phyloP scores from a whole-genome alignment of 306 rosid genomes.

The Cotoneaster glaucophyllus region DNA sequence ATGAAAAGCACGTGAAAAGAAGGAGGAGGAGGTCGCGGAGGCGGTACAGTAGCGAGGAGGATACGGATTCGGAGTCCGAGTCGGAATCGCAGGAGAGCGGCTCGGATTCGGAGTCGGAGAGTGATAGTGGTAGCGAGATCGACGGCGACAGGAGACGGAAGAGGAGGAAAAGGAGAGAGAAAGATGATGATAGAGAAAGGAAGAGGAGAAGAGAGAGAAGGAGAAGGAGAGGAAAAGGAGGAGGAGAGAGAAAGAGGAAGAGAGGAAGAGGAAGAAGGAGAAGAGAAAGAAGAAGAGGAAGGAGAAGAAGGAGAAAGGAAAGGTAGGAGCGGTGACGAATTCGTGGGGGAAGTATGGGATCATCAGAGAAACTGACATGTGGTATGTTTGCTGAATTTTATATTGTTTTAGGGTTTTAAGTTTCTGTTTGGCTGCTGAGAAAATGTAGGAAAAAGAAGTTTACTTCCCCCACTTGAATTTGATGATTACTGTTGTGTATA shows the following conservation, averaged over 20 bases:
- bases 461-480: not conserved
- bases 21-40: slow-evolving; percentile 44
- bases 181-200: slow-evolving; percentile 17
- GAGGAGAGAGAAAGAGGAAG: slow-evolving; percentile 27
- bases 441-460: not conserved
- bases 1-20: slow-evolving; percentile 14
- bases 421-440: slow-evolving; percentile 13
- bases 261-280: slow-evolving; percentile 27
- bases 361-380: slow-evolving; percentile 96
- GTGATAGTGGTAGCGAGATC: slow-evolving; percentile 37
- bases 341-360: slow-evolving; percentile 85
- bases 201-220: slow-evolving; percentile 20
- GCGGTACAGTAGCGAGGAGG: slow-evolving; percentile 47
- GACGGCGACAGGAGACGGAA: slow-evolving; percentile 44
- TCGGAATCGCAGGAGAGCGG: slow-evolving; percentile 33
- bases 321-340: slow-evolving; percentile 79
- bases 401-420: slow-evolving; percentile 5
- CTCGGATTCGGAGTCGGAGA: slow-evolving; percentile 35
- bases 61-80: slow-evolving; percentile 33
- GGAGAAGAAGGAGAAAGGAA: slow-evolving; percentile 69
- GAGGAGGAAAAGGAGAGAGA: slow-evolving; percentile 15
- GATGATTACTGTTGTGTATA: slow-evolving; percentile 27
- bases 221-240: slow-evolving; percentile 24
- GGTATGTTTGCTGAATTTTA: slow-evolving; percentile 33
- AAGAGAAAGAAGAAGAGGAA: slow-evolving; percentile 45